Percentiles rank a stretch among this genome's conserved stretches.
phyloP scores from a whole-genome alignment of 2,329 filamentous ascomycete genomes.

The Apiospora koreana region DNA sequence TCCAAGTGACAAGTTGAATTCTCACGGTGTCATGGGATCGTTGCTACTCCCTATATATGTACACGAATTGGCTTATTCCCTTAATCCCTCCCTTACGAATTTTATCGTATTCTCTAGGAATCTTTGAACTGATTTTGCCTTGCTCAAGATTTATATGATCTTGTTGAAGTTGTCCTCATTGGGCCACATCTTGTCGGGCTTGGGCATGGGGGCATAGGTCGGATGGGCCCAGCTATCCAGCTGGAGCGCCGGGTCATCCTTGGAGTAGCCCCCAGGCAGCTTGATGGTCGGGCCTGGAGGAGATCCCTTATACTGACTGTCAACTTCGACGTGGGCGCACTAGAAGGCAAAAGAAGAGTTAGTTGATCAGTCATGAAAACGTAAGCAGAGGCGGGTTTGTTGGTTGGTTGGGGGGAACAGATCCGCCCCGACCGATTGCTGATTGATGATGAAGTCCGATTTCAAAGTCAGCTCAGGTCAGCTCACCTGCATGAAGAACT shows the following conservation, averaged over 20 bases:
- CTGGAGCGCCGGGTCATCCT: neutral
- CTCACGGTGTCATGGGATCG: neutral
- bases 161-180: constrained; percentile 5
- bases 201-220: neutral
- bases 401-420: too few relatives aligned
- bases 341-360: neutral
- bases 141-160: neutral
- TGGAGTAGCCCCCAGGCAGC: neutral
- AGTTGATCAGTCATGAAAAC: neutral
- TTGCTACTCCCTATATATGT: neutral
- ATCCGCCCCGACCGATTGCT: too few relatives aligned
- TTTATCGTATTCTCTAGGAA: too few relatives aligned
- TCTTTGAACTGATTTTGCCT: neutral
- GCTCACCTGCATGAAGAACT: constrained; percentile 6
- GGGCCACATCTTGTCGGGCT: constrained; percentile 8
- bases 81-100: neutral
- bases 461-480: too few relatives aligned
- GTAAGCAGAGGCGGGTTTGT: neutral
- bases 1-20: neutral
- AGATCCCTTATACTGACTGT: neutral
- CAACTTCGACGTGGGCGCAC: constrained; percentile 6
- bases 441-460: neutral
- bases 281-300: neutral
- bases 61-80: neutral
- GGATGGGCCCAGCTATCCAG: constrained; percentile 1